Conservation (phyloP, 108 stramenopile species). For the Stephanodiscus triporus region DNA sequence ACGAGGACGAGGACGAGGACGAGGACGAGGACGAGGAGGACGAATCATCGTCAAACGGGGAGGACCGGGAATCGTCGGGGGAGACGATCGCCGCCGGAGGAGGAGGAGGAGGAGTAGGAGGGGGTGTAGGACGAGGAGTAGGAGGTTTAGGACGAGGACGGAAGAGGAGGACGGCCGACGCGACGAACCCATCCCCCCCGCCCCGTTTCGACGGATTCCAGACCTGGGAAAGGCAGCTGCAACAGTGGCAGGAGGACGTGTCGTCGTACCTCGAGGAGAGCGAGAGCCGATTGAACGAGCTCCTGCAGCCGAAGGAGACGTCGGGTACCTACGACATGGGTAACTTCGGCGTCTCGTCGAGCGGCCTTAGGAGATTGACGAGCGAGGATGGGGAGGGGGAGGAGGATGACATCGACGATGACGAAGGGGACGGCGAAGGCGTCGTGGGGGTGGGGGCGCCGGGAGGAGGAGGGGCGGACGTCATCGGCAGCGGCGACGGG, state of each 20-base stretch:
- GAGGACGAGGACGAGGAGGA: background rate
- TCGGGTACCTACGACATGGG: constrained; percentile 31
- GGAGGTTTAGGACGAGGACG: too few species aligned
- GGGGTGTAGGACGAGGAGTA: too few species aligned
- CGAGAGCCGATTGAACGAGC: constrained; percentile 45
- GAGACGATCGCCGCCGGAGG: constrained; percentile 4
- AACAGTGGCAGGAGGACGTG: constrained; percentile 81
- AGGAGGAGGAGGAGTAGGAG: constrained; percentile 6
- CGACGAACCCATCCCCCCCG: background rate
- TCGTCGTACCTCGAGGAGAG: constrained; percentile 61
- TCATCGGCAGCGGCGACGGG: background rate
- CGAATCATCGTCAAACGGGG: background rate
- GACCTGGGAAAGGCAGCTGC: constrained; percentile 76
- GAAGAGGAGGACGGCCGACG: background rate
- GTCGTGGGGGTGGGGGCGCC: background rate
- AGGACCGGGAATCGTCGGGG: constrained; percentile 3
- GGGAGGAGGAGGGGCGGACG: background rate
- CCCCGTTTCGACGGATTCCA: constrained; percentile 75
- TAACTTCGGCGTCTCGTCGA: constrained; percentile 32
- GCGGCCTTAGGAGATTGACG: constrained; percentile 24
- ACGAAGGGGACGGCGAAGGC: background rate
- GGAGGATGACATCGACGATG: background rate
- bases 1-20: constrained; percentile 1
- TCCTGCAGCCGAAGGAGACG: constrained; percentile 43
- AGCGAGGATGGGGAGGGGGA: constrained; percentile 18